These are phyloP conservation scores for Penicillium sp. DNA, from an alignment of 2,329 filamentous ascomycete species.

Conservation along the genomic window DNA sequence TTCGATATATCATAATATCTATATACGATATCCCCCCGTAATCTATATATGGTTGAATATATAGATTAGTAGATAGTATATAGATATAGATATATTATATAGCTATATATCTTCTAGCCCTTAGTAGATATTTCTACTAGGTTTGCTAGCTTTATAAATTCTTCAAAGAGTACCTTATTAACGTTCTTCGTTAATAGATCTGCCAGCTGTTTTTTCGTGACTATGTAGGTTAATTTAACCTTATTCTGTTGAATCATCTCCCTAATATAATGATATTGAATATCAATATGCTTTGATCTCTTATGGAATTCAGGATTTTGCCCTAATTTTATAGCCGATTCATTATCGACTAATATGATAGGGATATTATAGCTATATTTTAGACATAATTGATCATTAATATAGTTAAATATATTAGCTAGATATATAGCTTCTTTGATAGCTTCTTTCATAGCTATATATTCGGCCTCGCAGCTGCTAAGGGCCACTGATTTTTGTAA, in stretches of 20 bases:
- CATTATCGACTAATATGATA: background rate
- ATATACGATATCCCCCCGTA: background rate
- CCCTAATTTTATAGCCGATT: background rate
- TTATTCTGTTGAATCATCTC: background rate
- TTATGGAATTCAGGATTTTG: background rate
- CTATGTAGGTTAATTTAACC: background rate
- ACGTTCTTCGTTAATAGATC: background rate
- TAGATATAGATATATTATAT: background rate
- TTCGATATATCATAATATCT: background rate
- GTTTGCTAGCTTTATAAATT: background rate
- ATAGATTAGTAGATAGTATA: background rate
- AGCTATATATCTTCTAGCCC: background rate
- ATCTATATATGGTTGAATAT: background rate
- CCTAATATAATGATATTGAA: background rate
- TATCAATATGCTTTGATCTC: background rate
- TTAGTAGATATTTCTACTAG: background rate
- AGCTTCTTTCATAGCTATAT: background rate
- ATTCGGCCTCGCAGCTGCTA: background rate
- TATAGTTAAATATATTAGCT: background rate
- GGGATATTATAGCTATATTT: background rate
- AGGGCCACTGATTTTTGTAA: background rate
- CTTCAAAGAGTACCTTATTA: background rate
- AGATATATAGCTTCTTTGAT: background rate
- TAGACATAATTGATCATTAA: background rate
- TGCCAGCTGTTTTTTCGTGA: background rate